Evolutionary conservation across 768 basidiomycete genomes (phyloP).

Genomic region (Boletus edulis): DNA sequence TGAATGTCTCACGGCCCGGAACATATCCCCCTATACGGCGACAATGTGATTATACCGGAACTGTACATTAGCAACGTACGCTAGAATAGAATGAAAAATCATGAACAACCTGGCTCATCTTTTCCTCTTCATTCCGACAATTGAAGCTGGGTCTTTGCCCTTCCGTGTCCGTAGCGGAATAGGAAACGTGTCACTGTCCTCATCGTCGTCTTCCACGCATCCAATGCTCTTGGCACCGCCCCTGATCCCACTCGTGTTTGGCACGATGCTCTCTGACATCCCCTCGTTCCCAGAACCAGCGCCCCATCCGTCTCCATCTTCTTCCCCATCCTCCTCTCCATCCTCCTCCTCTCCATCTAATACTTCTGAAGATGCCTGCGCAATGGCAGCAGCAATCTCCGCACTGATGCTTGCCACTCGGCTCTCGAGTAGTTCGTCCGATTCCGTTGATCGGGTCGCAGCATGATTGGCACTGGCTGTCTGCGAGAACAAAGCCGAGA

Average conservation of each 20-base stretch:
- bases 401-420: slow-evolving; percentile 77
- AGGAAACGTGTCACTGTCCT: slow-evolving; percentile 68
- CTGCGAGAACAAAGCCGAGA: slow-evolving; percentile 64
- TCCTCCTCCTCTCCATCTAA: slow-evolving; percentile 61
- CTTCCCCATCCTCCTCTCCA: slow-evolving; percentile 34
- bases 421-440: slow-evolving; percentile 51
- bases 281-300: slow-evolving; percentile 52
- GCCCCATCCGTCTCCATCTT: slow-evolving; percentile 39
- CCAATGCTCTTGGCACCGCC: slow-evolving; percentile 23
- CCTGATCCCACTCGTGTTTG: slow-evolving; percentile 63
- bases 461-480: slow-evolving; percentile 38
- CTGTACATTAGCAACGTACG: slow-evolving; percentile 17
- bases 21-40: neutral
- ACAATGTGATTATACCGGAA: slow-evolving; percentile 12
- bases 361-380: slow-evolving; percentile 64
- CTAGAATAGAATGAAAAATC: slow-evolving; percentile 1
- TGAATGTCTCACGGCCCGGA: slow-evolving; percentile 28
- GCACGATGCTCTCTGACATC: slow-evolving; percentile 49
- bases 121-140: slow-evolving; percentile 62
- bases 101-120: slow-evolving; percentile 40
- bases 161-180: slow-evolving; percentile 69
- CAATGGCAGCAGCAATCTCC: slow-evolving; percentile 78
- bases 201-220: slow-evolving; percentile 56
- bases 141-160: slow-evolving; percentile 48
- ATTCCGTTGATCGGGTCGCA: slow-evolving; percentile 32